Evolutionary conservation across 257 asterid genomes (phyloP).

Genomic region (Penstemon davidsonii): DNA sequence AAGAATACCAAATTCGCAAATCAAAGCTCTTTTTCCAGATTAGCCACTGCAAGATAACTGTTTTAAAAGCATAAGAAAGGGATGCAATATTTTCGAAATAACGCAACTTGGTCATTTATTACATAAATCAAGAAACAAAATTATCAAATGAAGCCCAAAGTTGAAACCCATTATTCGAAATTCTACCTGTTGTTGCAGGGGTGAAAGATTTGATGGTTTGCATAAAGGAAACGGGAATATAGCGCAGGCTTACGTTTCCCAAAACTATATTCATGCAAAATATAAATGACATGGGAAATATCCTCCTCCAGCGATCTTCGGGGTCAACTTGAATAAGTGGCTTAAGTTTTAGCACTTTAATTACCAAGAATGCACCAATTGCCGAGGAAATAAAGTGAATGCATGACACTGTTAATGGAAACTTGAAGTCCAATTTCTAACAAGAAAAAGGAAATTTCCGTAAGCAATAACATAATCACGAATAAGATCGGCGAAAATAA

Average conservation of each 20-base stretch:
- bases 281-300: slow-evolving; percentile 78
- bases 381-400: slow-evolving; percentile 67
- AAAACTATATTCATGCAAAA: slow-evolving; percentile 78
- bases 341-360: slow-evolving; percentile 66
- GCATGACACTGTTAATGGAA: slow-evolving; percentile 64
- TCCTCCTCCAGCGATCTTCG: slow-evolving; percentile 77
- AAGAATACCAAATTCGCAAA: slow-evolving; percentile 77
- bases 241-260: slow-evolving; percentile 78
- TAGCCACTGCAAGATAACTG: slow-evolving; percentile 83
- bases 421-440: slow-evolving; percentile 71
- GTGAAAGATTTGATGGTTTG: slow-evolving; percentile 85
- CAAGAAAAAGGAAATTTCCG: slow-evolving; percentile 6
- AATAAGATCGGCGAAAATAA: background rate
- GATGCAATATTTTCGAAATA: background rate
- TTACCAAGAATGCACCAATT: slow-evolving; percentile 64
- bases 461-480: slow-evolving; percentile 19
- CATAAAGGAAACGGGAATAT: slow-evolving; percentile 84
- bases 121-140: background rate
- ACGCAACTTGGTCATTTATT: background rate
- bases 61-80: slow-evolving; percentile 26
- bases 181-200: slow-evolving; percentile 89
- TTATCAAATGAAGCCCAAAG: slow-evolving; percentile 3
- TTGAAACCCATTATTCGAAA: background rate
- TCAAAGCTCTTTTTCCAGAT: slow-evolving; percentile 74
- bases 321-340: slow-evolving; percentile 68